These are phyloP conservation scores for Fusarium ambrosium DNA, from an alignment of 2,329 filamentous ascomycete species.

Conservation along the genomic window DNA sequence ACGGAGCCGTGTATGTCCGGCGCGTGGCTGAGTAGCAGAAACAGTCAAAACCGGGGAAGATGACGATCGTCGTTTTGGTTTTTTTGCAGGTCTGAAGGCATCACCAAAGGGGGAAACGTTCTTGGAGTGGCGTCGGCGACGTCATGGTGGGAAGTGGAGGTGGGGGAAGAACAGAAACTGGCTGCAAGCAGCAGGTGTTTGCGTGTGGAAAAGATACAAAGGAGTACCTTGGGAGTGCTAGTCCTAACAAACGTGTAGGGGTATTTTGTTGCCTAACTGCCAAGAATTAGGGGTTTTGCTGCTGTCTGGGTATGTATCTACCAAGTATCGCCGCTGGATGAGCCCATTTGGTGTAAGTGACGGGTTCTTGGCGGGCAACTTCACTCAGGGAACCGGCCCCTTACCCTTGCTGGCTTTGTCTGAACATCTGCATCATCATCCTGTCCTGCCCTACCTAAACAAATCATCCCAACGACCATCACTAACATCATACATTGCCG, in stretches of 20 bases:
- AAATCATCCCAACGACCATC: constrained; percentile 26
- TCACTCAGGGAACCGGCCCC: constrained; percentile 21
- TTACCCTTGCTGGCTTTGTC: constrained; percentile 5
- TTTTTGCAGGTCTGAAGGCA: constrained; percentile 30
- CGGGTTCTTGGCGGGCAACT: constrained; percentile 27
- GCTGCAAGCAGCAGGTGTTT: constrained; percentile 30
- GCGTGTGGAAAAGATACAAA: background rate
- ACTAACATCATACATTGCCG: constrained; percentile 19
- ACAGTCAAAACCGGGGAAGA: constrained; percentile 14
- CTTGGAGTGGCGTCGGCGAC: constrained; percentile 33
- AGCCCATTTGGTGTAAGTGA: constrained; percentile 38
- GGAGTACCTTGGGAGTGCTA: background rate
- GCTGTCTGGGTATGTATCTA: background rate
- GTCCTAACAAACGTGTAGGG: background rate
- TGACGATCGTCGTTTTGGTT: constrained; percentile 35
- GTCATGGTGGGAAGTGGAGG: constrained; percentile 33
- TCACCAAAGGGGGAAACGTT: constrained; percentile 25
- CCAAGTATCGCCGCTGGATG: background rate
- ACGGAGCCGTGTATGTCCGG: background rate
- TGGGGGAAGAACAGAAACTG: constrained; percentile 28
- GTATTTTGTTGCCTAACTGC: background rate
- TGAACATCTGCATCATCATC: constrained; percentile 35
- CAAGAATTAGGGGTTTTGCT: background rate
- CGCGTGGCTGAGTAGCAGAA: constrained; percentile 7
- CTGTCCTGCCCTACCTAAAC: constrained; percentile 7